A percentile compares a stretch with the other conserved stretches of the same genome.
Conservation (phyloP, 2,329 filamentous ascomycete genomes). For the Celoporthe dispersa region DNA sequence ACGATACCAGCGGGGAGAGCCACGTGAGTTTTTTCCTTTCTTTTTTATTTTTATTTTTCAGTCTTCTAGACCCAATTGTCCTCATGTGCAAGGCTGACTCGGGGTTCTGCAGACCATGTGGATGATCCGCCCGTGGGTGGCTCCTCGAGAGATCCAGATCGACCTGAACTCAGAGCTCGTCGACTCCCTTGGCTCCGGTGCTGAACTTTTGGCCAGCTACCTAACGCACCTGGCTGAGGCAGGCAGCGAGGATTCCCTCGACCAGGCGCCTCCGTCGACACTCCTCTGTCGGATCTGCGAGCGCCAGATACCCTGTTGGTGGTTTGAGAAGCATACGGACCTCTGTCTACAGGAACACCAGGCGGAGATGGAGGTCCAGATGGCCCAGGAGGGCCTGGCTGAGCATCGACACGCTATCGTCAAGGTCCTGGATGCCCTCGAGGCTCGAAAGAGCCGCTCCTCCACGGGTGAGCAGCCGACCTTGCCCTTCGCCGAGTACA, state of each 20-base stretch:
- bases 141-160: conserved; percentile 91
- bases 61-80: neutral
- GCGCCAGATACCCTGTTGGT: conserved; percentile 96
- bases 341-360: conserved; percentile 93
- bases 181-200: conserved; percentile 90
- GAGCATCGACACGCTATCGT: conserved; percentile 96
- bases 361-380: conserved; percentile 96
- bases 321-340: conserved; percentile 99
- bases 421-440: conserved; percentile 89
- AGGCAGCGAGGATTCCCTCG: conserved; percentile 73
- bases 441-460: conserved; percentile 73
- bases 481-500: conserved; percentile 76
- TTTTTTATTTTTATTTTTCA: neutral
- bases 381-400: conserved; percentile 87
- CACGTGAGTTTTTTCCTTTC: conserved; percentile 67
- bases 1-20: conserved; percentile 87
- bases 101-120: conserved; percentile 80
- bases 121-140: conserved; percentile 94
- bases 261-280: conserved; percentile 79
- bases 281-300: conserved; percentile 97
- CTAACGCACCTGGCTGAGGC: conserved; percentile 87
- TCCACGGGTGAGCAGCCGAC: conserved; percentile 57
- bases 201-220: conserved; percentile 92
- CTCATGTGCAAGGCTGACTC: conserved; percentile 34
- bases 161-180: conserved; percentile 89